phyloP scores from a whole-genome alignment of 345 rosid genomes.

The Erodium maritimum region DNA sequence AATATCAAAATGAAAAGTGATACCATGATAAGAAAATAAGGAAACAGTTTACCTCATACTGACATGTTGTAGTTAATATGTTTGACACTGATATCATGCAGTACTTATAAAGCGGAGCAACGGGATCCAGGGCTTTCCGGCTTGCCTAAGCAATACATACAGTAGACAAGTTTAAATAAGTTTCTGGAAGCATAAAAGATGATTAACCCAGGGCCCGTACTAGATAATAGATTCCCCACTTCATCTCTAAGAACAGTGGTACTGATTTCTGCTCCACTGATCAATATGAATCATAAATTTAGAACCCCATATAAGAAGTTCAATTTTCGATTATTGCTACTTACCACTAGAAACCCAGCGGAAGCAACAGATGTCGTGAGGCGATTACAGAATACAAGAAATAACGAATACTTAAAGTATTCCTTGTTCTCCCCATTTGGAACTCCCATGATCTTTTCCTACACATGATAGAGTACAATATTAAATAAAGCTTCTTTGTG shows the following conservation, averaged over 20 bases:
- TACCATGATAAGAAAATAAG: background rate
- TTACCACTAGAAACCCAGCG: conserved; percentile 61
- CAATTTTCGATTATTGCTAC: background rate
- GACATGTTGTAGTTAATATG: conserved; percentile 86
- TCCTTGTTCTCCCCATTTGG: conserved; percentile 83
- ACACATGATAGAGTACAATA: conserved; percentile 10
- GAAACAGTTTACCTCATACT: conserved; percentile 59
- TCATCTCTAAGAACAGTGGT: background rate
- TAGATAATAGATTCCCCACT: background rate
- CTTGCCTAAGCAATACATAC: conserved; percentile 46
- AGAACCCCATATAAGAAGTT: background rate
- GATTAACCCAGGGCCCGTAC: background rate
- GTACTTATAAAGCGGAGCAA: conserved; percentile 84
- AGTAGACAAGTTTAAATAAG: background rate
- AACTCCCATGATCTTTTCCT: conserved; percentile 94
- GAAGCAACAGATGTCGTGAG: conserved; percentile 79
- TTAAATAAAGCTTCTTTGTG: background rate
- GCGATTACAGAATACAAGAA: conserved; percentile 93
- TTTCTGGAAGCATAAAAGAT: background rate
- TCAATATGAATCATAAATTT: too few species aligned
- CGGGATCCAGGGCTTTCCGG: conserved; percentile 72
- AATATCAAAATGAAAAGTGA: background rate
- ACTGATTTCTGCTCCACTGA: background rate
- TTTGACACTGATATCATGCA: conserved; percentile 64
- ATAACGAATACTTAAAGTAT: conserved; percentile 62